These are phyloP conservation scores for Salix arbutifolia DNA, from an alignment of 345 rosid genomes.

Conservation along the genomic window DNA sequence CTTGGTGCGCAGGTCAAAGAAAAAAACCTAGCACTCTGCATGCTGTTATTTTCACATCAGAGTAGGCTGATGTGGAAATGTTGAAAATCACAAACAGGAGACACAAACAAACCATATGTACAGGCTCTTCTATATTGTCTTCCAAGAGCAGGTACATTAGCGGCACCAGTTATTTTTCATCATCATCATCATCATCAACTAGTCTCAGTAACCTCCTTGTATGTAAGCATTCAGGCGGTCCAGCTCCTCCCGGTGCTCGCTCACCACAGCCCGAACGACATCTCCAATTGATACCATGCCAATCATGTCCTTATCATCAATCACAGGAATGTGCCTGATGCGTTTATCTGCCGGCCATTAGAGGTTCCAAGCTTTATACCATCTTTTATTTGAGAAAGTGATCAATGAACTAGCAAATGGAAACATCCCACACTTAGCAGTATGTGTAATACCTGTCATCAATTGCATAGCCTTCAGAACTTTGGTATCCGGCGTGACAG, in stretches of 20 bases:
- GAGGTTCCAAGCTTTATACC: background rate
- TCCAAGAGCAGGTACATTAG: background rate
- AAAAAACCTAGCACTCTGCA: background rate
- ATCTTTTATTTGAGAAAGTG: background rate
- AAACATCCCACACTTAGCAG: background rate
- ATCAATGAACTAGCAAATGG: background rate
- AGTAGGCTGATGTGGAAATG: background rate
- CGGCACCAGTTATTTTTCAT: conserved; percentile 14
- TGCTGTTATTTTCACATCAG: background rate
- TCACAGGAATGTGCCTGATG: conserved; percentile 93
- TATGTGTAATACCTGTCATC: conserved; percentile 70
- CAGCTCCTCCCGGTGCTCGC: conserved; percentile 86
- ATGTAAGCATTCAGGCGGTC: conserved; percentile 84
- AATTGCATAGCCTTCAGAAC: conserved; percentile 95
- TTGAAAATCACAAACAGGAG: no score
- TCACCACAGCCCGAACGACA: conserved; percentile 97
- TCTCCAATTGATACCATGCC: conserved; percentile 99
- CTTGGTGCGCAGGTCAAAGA: background rate
- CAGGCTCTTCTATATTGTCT: conserved; percentile 17
- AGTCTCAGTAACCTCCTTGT: conserved; percentile 79
- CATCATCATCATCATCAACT: conserved; percentile 43
- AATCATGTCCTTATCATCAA: conserved; percentile 67
- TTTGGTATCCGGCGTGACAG: conserved; percentile 88
- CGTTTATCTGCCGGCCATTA: conserved; percentile 62
- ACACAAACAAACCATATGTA: conserved; percentile 20